Evolutionary conservation across 805 yeast genomes (phyloP), one percentile per base, ranked within the genome.

Genomic region (Yarrowia sp.): DNA sequence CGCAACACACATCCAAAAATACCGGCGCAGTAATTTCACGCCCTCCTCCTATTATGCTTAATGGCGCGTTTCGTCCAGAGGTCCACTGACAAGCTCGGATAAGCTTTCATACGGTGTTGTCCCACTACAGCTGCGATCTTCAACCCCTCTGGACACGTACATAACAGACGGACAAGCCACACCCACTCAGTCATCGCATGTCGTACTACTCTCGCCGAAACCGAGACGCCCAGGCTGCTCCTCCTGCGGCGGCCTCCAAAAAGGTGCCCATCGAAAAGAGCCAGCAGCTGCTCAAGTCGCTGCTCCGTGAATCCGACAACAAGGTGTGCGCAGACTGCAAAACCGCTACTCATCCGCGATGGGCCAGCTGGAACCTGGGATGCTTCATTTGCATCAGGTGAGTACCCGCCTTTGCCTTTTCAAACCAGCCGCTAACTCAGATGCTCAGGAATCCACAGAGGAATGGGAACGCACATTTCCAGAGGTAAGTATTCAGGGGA

Each of bases 301-400:
- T 94, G 31, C 80, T 94, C 44, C 84, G 83, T 63, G 97, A 90
- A 68, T 84, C 85, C 0, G 84, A 83, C 35, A 94, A 94, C 77
- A 83, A 82, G 69, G 72, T 77, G 44, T 93, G 99, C 73, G 96
- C 92, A 1, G 99, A 93, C 74, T 93, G 99, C 76, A 93, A 94
- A 73, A 81, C 85, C 0, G 81, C 93, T 13, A 81, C 87, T 33
- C 96, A 93, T 73, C 99, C 99, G 21, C 81, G 98, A 61, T 93
- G 99, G 99, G 97, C 98, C 10, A 86, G 96, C 18, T 93, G 97
- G 97, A 91, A 87, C 68, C 74, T 93, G 61, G 99, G 99, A 22
- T 84, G 94, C 62, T 92, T 94, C 70, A 82, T 93, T 41, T 93
- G 99, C 74, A 93, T 93, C 66, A 65, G 78, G 67, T 70, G 42